Percentiles rank a stretch among this genome's conserved stretches.
phyloP scores from a whole-genome alignment of 768 basidiomycete species.

The Kockovaella imperatae region DNA sequence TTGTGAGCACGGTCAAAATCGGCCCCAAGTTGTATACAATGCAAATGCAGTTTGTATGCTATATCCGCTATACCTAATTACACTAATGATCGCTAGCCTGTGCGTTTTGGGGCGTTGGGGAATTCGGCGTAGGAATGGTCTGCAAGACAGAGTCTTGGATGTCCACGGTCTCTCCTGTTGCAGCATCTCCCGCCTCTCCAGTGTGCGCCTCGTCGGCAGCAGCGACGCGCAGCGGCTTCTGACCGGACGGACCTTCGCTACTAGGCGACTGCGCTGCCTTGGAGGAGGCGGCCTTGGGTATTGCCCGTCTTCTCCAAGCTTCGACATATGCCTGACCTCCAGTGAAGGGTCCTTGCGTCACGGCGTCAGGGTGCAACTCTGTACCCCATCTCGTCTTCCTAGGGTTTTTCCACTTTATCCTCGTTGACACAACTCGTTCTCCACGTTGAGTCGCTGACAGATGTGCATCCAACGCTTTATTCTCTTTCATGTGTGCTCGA shows the following conservation, averaged over 20 bases:
- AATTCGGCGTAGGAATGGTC: too few relatives aligned
- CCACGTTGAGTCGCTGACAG: background rate
- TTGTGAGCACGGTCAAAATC: background rate
- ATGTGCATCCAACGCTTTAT: background rate
- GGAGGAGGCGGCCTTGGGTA: conserved; percentile 7
- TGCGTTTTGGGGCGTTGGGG: too few relatives aligned
- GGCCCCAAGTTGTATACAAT: background rate
- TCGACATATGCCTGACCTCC: conserved; percentile 19
- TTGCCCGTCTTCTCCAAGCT: conserved; percentile 21
- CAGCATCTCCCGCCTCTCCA: too few relatives aligned
- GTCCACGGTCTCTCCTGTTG: too few relatives aligned
- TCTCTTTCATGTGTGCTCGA: background rate
- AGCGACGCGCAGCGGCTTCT: too few relatives aligned
- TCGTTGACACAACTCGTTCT: background rate
- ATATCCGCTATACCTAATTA: too few relatives aligned
- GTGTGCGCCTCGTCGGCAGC: too few relatives aligned
- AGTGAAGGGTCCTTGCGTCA: conserved; percentile 7
- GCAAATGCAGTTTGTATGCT: background rate
- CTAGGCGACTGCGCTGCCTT: too few relatives aligned
- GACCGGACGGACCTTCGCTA: too few relatives aligned
- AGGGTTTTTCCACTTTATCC: background rate
- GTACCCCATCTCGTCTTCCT: background rate
- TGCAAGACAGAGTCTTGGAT: too few relatives aligned
- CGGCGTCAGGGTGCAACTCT: background rate
- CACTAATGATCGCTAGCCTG: too few relatives aligned